Conservation (phyloP, 768 basidiomycete genomes). For the Paxillus ammoniavirescens region DNA sequence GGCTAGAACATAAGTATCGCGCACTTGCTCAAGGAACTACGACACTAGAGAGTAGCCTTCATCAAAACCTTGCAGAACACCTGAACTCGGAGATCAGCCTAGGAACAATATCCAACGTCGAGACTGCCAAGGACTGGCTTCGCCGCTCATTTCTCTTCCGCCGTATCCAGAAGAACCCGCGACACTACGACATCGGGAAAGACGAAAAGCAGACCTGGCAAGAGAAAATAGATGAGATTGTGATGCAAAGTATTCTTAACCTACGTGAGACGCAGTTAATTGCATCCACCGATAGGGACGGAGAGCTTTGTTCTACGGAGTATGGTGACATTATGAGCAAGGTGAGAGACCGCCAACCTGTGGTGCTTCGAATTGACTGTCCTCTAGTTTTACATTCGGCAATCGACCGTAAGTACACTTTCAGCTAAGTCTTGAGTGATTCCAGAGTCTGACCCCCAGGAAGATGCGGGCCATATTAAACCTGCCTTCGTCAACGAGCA, state of each 20-base stretch:
- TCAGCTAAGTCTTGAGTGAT: background rate
- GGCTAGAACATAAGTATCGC: slow-evolving; percentile 70
- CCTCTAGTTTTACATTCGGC: slow-evolving; percentile 69
- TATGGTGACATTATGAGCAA: slow-evolving; percentile 89
- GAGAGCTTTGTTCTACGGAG: slow-evolving; percentile 59
- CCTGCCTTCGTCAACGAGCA: slow-evolving; percentile 49
- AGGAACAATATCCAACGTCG: slow-evolving; percentile 70
- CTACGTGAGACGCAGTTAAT: slow-evolving; percentile 65
- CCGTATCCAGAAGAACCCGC: slow-evolving; percentile 81
- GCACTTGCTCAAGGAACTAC: slow-evolving; percentile 68
- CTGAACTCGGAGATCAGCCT: slow-evolving; percentile 92
- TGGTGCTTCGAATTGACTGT: slow-evolving; percentile 3
- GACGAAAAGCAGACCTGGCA: slow-evolving; percentile 61
- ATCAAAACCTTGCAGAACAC: slow-evolving; percentile 83
- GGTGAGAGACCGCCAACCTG: slow-evolving; percentile 37
- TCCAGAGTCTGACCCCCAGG: background rate
- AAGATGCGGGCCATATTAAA: slow-evolving; percentile 70
- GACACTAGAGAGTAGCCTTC: slow-evolving; percentile 82
- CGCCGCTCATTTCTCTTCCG: slow-evolving; percentile 83
- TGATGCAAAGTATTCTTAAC: slow-evolving; percentile 60
- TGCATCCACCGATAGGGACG: slow-evolving; percentile 39
- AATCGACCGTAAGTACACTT: slow-evolving; percentile 52
- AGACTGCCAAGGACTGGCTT: slow-evolving; percentile 80
- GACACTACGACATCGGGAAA: slow-evolving; percentile 67
- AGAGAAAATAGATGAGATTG: slow-evolving; percentile 68